Evolutionary conservation across 495 filamentous ascomycete species (phyloP).

Genomic region (Cercophora newfieldiana): DNA sequence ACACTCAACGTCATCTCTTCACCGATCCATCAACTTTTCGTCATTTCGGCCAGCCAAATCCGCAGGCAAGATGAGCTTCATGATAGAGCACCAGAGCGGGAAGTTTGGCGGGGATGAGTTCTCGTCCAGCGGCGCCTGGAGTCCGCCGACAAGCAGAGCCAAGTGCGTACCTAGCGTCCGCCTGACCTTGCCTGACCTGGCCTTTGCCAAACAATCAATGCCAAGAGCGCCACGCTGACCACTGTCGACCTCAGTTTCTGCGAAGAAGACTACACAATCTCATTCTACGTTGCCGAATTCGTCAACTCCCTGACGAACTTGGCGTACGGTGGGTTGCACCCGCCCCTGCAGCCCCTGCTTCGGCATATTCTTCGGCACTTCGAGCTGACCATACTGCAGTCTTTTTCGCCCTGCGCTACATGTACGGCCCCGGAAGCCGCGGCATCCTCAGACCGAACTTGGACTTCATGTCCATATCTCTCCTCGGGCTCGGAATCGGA

Average conservation of each 20-base stretch:
- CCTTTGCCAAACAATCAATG: not conserved
- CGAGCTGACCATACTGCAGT: constrained; percentile 5
- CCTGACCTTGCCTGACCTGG: not conserved
- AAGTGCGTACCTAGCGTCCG: not conserved
- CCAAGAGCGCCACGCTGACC: not conserved
- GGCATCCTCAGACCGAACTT: constrained; percentile 1
- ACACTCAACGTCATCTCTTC: not conserved
- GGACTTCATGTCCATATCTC: constrained; percentile 20
- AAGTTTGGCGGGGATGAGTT: not conserved
- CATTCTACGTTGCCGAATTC: constrained; percentile 18
- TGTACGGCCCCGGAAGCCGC: constrained; percentile 8
- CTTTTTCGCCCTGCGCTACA: constrained; percentile 9
- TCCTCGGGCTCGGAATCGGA: constrained; percentile 17
- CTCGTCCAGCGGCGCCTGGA: constrained; percentile 4
- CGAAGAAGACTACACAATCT: constrained; percentile 18
- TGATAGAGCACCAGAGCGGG: constrained; percentile 11
- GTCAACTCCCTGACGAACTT: constrained; percentile 21
- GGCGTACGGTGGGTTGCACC: constrained; percentile 8
- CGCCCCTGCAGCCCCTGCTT: not conserved
- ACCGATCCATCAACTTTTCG: not conserved
- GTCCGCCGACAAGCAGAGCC: constrained; percentile 4
- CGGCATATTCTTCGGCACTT: not conserved
- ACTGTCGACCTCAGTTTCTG: constrained; percentile 16
- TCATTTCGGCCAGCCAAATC: not conserved
- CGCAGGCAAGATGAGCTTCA: constrained; percentile 16